Percentiles rank a stretch among this genome's conserved stretches.
phyloP scores from a whole-genome alignment of 768 basidiomycete species.

The Panus rudis region DNA sequence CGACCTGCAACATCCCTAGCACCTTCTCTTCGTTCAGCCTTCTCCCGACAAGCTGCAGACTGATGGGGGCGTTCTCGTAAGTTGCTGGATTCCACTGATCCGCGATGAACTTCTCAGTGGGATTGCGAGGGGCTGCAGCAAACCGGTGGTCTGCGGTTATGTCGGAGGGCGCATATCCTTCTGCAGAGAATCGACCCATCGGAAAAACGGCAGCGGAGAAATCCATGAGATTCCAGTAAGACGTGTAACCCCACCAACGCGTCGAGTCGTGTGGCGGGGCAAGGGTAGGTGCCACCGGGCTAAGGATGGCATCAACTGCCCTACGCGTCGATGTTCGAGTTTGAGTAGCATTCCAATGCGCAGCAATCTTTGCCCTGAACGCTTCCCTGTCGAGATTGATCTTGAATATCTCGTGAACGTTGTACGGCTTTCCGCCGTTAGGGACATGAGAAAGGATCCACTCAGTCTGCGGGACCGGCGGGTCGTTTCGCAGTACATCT shows the following conservation, averaged over 20 bases:
- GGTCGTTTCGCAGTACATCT: slow-evolving; percentile 30
- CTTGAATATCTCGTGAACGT: slow-evolving; percentile 36
- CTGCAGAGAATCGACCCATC: slow-evolving; percentile 29
- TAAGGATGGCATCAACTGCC: slow-evolving; percentile 40
- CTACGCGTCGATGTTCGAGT: slow-evolving; percentile 33
- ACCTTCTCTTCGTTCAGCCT: slow-evolving; percentile 45
- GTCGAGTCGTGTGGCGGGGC: slow-evolving; percentile 43
- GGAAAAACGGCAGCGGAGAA: slow-evolving; percentile 43
- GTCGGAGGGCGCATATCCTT: slow-evolving; percentile 14
- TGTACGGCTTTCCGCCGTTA: slow-evolving; percentile 28
- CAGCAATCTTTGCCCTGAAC: slow-evolving; percentile 32
- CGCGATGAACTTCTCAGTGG: slow-evolving; percentile 28
- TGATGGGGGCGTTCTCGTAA: slow-evolving; percentile 37
- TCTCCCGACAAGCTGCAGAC: slow-evolving; percentile 43
- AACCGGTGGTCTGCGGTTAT: slow-evolving; percentile 11
- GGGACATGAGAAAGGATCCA: slow-evolving; percentile 38
- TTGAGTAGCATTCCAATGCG: slow-evolving; percentile 38
- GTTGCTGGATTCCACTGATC: slow-evolving; percentile 35
- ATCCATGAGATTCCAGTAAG: slow-evolving; percentile 48
- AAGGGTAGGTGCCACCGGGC: slow-evolving; percentile 39
- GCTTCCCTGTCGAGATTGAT: slow-evolving; percentile 37
- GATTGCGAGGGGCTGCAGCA: slow-evolving; percentile 24
- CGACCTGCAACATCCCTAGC: slow-evolving; percentile 34
- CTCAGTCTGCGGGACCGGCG: slow-evolving; percentile 33
- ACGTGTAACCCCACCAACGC: slow-evolving; percentile 44